Evolutionary conservation across 495 filamentous ascomycete species (phyloP), one percentile per base, ranked within the genome.

Genomic region (Lophiotrema nucula): DNA sequence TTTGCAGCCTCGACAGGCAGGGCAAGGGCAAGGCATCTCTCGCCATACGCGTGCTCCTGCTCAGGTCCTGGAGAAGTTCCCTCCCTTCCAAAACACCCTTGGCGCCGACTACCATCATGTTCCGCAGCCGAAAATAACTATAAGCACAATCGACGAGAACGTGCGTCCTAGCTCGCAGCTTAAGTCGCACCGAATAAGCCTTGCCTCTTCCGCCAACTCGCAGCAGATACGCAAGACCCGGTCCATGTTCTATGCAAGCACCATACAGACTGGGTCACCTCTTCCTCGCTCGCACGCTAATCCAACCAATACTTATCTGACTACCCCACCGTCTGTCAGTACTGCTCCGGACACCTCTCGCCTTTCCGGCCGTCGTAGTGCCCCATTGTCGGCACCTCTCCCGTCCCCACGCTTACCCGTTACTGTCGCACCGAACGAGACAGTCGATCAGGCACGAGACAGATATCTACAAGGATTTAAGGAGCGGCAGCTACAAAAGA

Each of bases 391-490:
- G 2, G 56, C 55, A n/a, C 39, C 59, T 6, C 39, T 55, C 18
- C 41, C 37, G 22, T 48, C 59, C 22, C 43, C 59, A 16, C 26
- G 31, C 23, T 19, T 63, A 2, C 58, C 58, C 10, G 41, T 48
- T 21, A 56, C 46, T 19, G 28, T 56, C 2, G 46, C 25, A 23
- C 58, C 28, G 1, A 35, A 60, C 18, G 63, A 65, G 16, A 41
- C 59, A 1, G 39, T 62, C 11, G 47, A 62, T 26, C 44, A 60
- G 33, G 57, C 51, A 1, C 27, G 69, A 25, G 71, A 73, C 56
- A 67, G 54, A 28, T 69, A 61, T 39, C 55, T 73, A 6, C 68
- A 69, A 41, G 68, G 68, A 47, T 68, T 72, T 37, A 68, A 72
- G 55, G 24, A 66, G 51, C 58, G 66, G 19, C 60, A 63, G 41